Evolutionary conservation across 1,284 basidiomycete species (phyloP).

Genomic region (Ceratobasidium sp.): DNA sequence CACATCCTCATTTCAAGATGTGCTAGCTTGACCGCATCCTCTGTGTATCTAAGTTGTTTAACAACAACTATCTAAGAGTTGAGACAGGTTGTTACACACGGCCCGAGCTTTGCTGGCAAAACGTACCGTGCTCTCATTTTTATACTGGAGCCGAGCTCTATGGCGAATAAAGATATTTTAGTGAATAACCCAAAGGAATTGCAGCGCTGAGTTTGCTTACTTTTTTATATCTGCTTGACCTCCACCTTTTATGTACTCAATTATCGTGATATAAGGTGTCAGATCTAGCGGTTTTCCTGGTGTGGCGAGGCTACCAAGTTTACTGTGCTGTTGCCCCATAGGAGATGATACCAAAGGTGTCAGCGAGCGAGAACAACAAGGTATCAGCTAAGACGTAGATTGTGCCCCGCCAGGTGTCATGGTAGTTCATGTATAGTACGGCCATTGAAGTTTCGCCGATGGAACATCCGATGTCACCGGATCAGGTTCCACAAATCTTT

Average conservation of each 20-base stretch:
- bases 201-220: background rate
- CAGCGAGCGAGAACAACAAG: background rate
- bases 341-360: background rate
- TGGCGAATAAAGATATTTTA: background rate
- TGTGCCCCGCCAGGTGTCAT: background rate
- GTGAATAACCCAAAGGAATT: too few relatives aligned
- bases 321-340: background rate
- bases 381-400: background rate
- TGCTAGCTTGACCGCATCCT: background rate
- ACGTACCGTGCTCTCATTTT: conserved; percentile 14
- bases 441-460: background rate
- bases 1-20: conserved; percentile 34
- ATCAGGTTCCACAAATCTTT: background rate
- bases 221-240: conserved; percentile 26
- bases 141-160: background rate
- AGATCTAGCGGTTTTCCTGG: background rate
- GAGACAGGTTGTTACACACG: background rate
- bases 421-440: background rate
- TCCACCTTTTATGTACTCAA: conserved; percentile 24
- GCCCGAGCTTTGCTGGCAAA: background rate
- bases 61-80: conserved; percentile 14
- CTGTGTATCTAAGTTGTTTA: conserved; percentile 4
- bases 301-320: background rate
- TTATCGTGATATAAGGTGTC: background rate
- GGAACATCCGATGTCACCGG: background rate